A percentile compares a stretch with the other conserved stretches of the same genome.
Evolutionary conservation across 2,329 filamentous ascomycete genomes (phyloP).

Genomic region (Neonectria punicea): DNA sequence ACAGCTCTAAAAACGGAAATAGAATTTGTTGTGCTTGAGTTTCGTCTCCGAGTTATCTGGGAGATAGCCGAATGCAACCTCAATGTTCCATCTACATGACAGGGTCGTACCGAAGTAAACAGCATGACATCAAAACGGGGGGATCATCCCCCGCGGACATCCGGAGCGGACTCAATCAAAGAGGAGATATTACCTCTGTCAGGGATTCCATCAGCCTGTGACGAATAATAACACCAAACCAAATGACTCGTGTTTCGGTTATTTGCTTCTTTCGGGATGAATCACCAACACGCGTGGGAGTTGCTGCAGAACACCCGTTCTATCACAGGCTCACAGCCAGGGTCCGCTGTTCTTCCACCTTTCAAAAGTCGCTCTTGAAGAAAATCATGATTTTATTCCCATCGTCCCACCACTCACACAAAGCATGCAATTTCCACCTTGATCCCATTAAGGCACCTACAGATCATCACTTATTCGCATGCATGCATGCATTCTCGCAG

Average conservation of each 20-base stretch:
- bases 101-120: neutral
- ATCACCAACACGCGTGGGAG: neutral
- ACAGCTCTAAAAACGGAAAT: too few relatives aligned
- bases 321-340: neutral
- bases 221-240: neutral
- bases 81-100: neutral
- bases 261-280: neutral
- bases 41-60: too few relatives aligned
- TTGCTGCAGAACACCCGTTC: neutral
- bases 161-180: neutral
- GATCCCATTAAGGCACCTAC: neutral
- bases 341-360: slow-evolving; percentile 3
- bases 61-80: neutral
- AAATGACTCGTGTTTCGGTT: neutral
- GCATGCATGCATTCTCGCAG: neutral
- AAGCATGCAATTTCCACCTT: neutral
- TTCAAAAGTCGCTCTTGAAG: neutral
- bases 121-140: neutral
- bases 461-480: neutral
- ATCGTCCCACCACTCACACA: neutral
- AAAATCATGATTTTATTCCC: neutral
- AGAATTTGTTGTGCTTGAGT: too few relatives aligned
- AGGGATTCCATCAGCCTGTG: neutral
- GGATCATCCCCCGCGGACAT: neutral
- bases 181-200: neutral